Evolutionary conservation across 495 filamentous ascomycete species (phyloP).

Genomic region (Neurospora sp.): DNA sequence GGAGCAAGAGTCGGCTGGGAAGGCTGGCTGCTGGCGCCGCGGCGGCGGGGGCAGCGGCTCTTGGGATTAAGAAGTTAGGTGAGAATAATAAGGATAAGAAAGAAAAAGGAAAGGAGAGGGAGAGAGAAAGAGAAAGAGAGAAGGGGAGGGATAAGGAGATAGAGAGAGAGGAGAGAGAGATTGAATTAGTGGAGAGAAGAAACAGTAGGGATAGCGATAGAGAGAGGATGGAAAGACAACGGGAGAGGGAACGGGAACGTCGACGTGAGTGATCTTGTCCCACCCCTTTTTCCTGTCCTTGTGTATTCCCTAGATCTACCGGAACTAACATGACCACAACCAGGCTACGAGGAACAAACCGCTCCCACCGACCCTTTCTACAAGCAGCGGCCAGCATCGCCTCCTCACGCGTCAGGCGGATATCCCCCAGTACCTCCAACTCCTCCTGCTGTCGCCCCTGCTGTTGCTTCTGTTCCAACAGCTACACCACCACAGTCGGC

Average conservation of each 20-base stretch:
- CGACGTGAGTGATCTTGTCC: conserved; percentile 12
- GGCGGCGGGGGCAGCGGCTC: conserved; percentile 62
- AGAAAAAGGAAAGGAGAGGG: conserved; percentile 11
- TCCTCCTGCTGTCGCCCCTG: conserved; percentile 7
- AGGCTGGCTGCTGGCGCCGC: conserved; percentile 59
- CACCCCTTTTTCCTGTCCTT: too few species aligned
- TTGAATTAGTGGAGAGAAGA: neutral
- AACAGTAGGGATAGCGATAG: conserved; percentile 4
- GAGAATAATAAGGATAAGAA: conserved; percentile 27
- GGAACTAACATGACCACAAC: too few species aligned
- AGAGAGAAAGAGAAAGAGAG: conserved; percentile 3
- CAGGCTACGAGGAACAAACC: conserved; percentile 32
- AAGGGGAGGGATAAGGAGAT: conserved; percentile 11
- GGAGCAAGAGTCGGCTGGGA: conserved; percentile 52
- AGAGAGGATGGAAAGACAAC: conserved; percentile 11
- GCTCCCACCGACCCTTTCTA: conserved; percentile 26
- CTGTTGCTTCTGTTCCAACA: neutral
- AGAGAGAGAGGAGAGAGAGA: conserved; percentile 10
- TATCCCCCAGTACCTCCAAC: conserved; percentile 33
- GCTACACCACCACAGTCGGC: neutral
- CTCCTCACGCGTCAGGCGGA: conserved; percentile 43
- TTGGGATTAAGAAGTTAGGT: conserved; percentile 65
- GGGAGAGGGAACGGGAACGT: conserved; percentile 34
- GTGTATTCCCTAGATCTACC: too few species aligned
- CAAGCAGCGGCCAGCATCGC: conserved; percentile 32